Evolutionary conservation across 2,329 filamentous ascomycete genomes (phyloP), one percentile per base, ranked within the genome.

Genomic region (Colletotrichum siamense): DNA sequence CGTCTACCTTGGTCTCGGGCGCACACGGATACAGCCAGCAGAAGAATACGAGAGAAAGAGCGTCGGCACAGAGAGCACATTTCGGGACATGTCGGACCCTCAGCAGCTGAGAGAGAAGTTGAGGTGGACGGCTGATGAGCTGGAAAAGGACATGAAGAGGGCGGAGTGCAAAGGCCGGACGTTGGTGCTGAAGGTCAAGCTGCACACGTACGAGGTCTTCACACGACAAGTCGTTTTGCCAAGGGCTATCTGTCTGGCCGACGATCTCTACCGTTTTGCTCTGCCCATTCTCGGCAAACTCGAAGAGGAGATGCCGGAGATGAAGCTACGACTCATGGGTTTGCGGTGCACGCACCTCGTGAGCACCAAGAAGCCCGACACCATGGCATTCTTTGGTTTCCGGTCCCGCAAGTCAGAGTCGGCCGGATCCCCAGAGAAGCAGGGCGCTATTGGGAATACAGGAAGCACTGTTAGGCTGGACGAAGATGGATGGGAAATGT

Each of bases 41-140:
- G 96, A 98, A 80, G 95, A 96, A 73, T 95, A 96, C 79, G 95
- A 98, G 82, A 92, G 97, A 18, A 99, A 99, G 83, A 98, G 95
- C 78, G 94, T 99, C 1, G 96, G 97, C 22, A 98, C 96, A 0
- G 97, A 99, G 84, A 94, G 94, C 77, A 99, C 96, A 0, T 99
- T 99, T 80, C 88, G 91, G 52, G 96, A 98, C 65, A 92, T 98
- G 81, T 91, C 91, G 3, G 92, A 94, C 69, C 91, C 93, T 16
- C 84, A 86, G 1, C 91, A 93, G 74, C 87, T 99, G 5, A 90
- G 94, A 24, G 92, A 93, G 18, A 98, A 98, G 82, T 89, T 99
- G 8, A 90, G 92, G n/a, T 90, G 89, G 82, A 96, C 93, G 2
- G 95, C 97, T 0, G 93, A 96, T 77, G 96, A 98, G 78, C 87